Evolutionary conservation across 768 basidiomycete genomes (phyloP).

Genomic region (Boletus vinaceobasis): DNA sequence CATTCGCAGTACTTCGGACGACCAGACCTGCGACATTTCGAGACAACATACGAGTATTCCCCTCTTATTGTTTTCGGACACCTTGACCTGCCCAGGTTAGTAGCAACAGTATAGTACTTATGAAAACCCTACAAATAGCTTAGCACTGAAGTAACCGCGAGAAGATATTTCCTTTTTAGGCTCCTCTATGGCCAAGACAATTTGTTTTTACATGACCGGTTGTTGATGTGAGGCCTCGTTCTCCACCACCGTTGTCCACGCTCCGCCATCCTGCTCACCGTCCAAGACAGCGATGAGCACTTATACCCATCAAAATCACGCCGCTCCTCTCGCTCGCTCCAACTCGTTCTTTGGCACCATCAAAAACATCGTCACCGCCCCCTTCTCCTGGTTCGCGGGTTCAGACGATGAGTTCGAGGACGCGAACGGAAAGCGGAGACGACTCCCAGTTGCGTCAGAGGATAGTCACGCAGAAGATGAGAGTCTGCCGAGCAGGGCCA

Average conservation of each 20-base stretch:
- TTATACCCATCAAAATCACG: slow-evolving; percentile 26
- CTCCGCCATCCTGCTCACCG: slow-evolving; percentile 18
- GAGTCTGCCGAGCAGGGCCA: slow-evolving; percentile 35
- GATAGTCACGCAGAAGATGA: slow-evolving; percentile 31
- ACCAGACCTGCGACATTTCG: slow-evolving; percentile 7
- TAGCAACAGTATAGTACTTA: too few species aligned
- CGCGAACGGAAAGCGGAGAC: slow-evolving; percentile 54
- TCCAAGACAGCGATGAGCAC: slow-evolving; percentile 26
- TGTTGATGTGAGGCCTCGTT: slow-evolving; percentile 16
- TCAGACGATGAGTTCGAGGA: slow-evolving; percentile 49
- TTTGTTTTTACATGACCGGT: slow-evolving; percentile 18
- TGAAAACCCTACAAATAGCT: too few species aligned
- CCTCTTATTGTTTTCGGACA: too few species aligned
- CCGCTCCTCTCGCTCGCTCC: slow-evolving; percentile 45
- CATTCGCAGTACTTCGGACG: background rate
- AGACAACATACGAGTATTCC: slow-evolving; percentile 14
- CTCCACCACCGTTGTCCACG: slow-evolving; percentile 21
- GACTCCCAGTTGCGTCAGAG: slow-evolving; percentile 32
- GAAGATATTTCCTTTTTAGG: slow-evolving; percentile 11
- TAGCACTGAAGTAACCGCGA: slow-evolving; percentile 1
- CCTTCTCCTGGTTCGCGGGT: slow-evolving; percentile 53
- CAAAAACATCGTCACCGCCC: slow-evolving; percentile 64
- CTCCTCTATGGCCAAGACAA: slow-evolving; percentile 12
- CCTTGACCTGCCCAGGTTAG: background rate
- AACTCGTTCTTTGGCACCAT: slow-evolving; percentile 60